Percentiles rank a stretch among this genome's conserved stretches.
Evolutionary conservation across 1,284 basidiomycete genomes (phyloP).

Genomic region (Heliocybe sulcata): DNA sequence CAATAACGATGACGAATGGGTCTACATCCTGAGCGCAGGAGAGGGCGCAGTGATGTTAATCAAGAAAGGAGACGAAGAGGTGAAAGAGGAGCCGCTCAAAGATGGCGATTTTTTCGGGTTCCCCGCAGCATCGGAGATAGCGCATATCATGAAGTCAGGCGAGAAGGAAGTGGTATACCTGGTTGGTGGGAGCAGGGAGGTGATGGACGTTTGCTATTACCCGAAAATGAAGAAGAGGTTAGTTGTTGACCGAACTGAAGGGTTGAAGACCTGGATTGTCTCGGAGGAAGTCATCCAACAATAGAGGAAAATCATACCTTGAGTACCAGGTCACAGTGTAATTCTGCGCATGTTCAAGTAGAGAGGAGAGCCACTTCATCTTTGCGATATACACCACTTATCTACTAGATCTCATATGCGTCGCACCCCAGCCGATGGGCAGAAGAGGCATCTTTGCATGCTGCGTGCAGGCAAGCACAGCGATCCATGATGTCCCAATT

Average conservation of each 20-base stretch:
- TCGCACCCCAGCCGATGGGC: no score
- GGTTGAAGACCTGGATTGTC: neutral
- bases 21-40: constrained; percentile 20
- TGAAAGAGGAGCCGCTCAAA: constrained; percentile 12
- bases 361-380: no score
- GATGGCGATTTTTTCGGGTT: constrained; percentile 21
- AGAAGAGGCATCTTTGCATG: no score
- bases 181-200: constrained; percentile 16
- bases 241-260: constrained; percentile 5
- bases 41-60: constrained; percentile 9
- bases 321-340: no score
- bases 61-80: constrained; percentile 11
- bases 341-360: no score
- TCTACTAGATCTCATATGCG: no score
- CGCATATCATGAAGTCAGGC: constrained; percentile 15
- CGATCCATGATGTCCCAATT: no score
- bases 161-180: constrained; percentile 17
- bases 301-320: no score
- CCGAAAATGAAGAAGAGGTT: constrained; percentile 11
- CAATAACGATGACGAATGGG: constrained; percentile 20
- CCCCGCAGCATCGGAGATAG: constrained; percentile 12
- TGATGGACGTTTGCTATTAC: constrained; percentile 17
- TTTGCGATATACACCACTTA: no score
- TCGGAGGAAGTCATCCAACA: neutral
- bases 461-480: no score